phyloP scores from a whole-genome alignment of 2,329 filamentous ascomycete genomes.

The Ophiostoma perfectum region DNA sequence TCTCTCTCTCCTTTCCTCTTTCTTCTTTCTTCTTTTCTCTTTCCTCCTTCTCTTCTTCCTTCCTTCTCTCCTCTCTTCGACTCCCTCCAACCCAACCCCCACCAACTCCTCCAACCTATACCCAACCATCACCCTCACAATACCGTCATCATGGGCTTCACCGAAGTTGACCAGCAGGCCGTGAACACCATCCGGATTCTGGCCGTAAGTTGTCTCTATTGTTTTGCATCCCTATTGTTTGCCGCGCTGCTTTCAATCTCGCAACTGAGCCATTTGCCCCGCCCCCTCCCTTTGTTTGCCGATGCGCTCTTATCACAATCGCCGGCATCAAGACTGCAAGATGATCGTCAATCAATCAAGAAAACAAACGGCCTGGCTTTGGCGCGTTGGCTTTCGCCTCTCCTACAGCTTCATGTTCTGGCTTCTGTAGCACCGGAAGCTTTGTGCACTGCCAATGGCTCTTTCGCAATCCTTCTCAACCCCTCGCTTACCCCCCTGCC shows the following conservation, averaged over 20 bases:
- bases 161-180: constrained; percentile 79
- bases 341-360: not conserved
- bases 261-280: constrained; percentile 20
- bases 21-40: constrained; percentile 25
- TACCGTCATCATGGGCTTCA: constrained; percentile 71
- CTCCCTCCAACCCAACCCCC: constrained; percentile 25
- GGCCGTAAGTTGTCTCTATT: constrained; percentile 63
- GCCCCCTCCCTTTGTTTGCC: constrained; percentile 24
- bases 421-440: too few species aligned
- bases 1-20: constrained; percentile 29
- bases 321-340: not conserved
- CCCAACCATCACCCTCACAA: constrained; percentile 19
- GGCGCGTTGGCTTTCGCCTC: not conserved
- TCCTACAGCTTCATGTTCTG: not conserved
- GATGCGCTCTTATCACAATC: constrained; percentile 16
- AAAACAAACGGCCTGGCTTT: not conserved
- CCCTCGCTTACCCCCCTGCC: not conserved
- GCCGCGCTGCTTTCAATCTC: not conserved
- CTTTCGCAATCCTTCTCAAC: not conserved
- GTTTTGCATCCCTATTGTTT: not conserved
- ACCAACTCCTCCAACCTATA: constrained; percentile 19
- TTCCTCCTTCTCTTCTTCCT: constrained; percentile 21
- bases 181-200: constrained; percentile 98
- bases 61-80: constrained; percentile 23
- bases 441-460: not conserved